Evolutionary conservation across 495 filamentous ascomycete genomes (phyloP).

Genomic region (Annulohypoxylon moriforme): DNA sequence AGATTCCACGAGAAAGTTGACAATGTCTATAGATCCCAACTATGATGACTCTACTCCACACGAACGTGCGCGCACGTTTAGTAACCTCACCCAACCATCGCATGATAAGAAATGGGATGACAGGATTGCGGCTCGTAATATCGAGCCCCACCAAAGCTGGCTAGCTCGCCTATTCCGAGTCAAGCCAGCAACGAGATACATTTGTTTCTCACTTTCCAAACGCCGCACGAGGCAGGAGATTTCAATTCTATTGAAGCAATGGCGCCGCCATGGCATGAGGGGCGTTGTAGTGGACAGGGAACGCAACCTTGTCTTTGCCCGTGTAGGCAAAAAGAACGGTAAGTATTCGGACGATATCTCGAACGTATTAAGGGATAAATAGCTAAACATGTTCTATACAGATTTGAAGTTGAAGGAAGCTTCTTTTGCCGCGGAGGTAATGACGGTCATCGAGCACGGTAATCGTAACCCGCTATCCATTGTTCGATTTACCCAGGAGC

Average conservation of each 20-base stretch:
- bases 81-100: slow-evolving; percentile 11
- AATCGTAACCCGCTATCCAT: slow-evolving; percentile 74
- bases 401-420: slow-evolving; percentile 81
- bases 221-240: slow-evolving; percentile 79
- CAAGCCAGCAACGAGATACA: slow-evolving; percentile 77
- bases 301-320: slow-evolving; percentile 77
- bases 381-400: slow-evolving; percentile 51
- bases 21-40: slow-evolving; percentile 22
- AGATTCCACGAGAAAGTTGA: slow-evolving; percentile 26
- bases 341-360: slow-evolving; percentile 52
- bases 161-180: slow-evolving; percentile 87
- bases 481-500: slow-evolving; percentile 86
- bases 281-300: slow-evolving; percentile 79
- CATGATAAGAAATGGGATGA: slow-evolving; percentile 20
- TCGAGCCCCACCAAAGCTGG: slow-evolving; percentile 79
- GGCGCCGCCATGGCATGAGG: slow-evolving; percentile 81
- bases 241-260: slow-evolving; percentile 75
- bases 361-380: neutral
- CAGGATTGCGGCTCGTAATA: slow-evolving; percentile 53
- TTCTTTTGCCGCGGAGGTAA: slow-evolving; percentile 83
- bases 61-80: slow-evolving; percentile 24
- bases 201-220: slow-evolving; percentile 79
- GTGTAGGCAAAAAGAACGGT: slow-evolving; percentile 82
- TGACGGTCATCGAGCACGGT: slow-evolving; percentile 82
- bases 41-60: slow-evolving; percentile 13